Evolutionary conservation across 1,284 basidiomycete species (phyloP).

Genomic region (Cryptococcus wingfieldii): DNA sequence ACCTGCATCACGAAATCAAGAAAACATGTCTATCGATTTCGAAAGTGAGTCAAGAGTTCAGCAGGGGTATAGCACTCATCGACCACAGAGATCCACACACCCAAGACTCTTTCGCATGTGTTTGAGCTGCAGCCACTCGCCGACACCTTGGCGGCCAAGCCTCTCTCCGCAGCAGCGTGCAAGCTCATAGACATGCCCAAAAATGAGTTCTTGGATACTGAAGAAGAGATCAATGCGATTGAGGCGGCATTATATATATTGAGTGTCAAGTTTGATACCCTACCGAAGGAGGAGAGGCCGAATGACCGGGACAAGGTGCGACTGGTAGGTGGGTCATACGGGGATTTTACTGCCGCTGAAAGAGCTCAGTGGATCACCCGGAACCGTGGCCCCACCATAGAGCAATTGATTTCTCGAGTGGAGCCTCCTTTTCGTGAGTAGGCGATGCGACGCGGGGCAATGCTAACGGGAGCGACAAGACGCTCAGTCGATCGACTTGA

Average conservation of each 20-base stretch:
- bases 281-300: slow-evolving; percentile 20
- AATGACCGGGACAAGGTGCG: slow-evolving; percentile 21
- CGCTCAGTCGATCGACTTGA: slow-evolving; percentile 26
- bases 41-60: no score
- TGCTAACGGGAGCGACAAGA: neutral
- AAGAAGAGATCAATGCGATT: slow-evolving; percentile 35
- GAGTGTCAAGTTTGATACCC: slow-evolving; percentile 26
- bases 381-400: slow-evolving; percentile 14
- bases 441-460: neutral
- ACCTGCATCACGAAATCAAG: no score
- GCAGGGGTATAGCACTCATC: neutral
- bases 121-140: slow-evolving; percentile 24
- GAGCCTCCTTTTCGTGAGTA: slow-evolving; percentile 40
- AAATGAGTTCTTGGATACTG: slow-evolving; percentile 32
- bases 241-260: slow-evolving; percentile 27
- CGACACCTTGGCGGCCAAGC: slow-evolving; percentile 27
- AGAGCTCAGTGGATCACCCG: slow-evolving; percentile 27
- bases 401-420: slow-evolving; percentile 19
- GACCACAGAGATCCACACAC: slow-evolving; percentile 2
- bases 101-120: slow-evolving; percentile 20
- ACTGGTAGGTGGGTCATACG: slow-evolving; percentile 19
- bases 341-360: neutral
- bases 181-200: slow-evolving; percentile 29
- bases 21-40: no score
- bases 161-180: slow-evolving; percentile 23